phyloP scores from a whole-genome alignment of 371 early-diverging fungal genomes.

The Blyttiomyces sp. region DNA sequence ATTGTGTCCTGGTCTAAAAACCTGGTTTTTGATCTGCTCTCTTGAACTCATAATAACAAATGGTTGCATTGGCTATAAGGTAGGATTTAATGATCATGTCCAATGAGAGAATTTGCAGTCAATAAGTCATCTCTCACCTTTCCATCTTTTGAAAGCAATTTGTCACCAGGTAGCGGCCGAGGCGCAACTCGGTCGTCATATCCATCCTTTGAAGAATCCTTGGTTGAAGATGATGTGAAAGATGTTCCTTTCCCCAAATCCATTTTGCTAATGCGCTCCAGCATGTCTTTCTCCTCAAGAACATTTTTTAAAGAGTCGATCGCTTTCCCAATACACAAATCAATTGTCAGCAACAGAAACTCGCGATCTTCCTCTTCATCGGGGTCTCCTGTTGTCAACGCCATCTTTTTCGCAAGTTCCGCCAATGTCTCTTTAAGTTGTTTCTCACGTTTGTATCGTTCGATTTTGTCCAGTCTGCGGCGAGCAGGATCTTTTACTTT shows the following conservation, averaged over 20 bases:
- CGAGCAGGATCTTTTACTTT: constrained; percentile 12
- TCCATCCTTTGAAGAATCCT: too few relatives aligned
- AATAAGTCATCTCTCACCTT: constrained; percentile 29
- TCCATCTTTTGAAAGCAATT: constrained; percentile 55
- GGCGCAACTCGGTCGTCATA: too few relatives aligned
- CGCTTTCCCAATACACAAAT: constrained; percentile 57
- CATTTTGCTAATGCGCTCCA: constrained; percentile 43
- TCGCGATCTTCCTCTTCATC: constrained; percentile 64
- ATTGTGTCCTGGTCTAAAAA: constrained; percentile 83
- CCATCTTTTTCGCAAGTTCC: constrained; percentile 41
- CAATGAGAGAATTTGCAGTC: not conserved
- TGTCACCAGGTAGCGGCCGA: too few relatives aligned
- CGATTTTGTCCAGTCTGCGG: constrained; percentile 69
- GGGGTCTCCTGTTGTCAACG: constrained; percentile 26
- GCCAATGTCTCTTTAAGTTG: constrained; percentile 56
- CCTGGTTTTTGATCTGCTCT: constrained; percentile 67
- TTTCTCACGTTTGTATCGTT: constrained; percentile 70
- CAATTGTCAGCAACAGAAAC: constrained; percentile 55
- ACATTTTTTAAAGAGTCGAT: constrained; percentile 64
- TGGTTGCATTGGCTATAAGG: constrained; percentile 66
- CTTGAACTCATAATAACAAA: constrained; percentile 80
- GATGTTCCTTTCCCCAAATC: not conserved
- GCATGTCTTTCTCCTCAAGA: constrained; percentile 69
- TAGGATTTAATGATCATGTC: too few relatives aligned
- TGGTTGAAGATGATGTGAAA: too few relatives aligned